phyloP scores from a whole-genome alignment of 768 basidiomycete species.

The Cystobasidium onofrii region DNA sequence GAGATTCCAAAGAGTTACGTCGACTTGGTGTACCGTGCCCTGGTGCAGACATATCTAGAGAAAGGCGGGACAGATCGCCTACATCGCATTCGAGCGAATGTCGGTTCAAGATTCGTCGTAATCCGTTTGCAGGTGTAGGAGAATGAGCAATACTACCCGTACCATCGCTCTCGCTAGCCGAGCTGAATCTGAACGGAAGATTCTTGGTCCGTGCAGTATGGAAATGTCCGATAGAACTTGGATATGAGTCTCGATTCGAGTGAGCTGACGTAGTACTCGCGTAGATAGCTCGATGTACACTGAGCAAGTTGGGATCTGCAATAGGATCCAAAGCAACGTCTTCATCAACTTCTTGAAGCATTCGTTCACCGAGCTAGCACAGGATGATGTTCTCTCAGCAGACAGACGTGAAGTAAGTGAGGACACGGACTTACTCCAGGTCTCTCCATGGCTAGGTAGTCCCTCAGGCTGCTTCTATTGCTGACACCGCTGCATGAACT shows the following conservation, averaged over 20 bases:
- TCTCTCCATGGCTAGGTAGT: slow-evolving; percentile 28
- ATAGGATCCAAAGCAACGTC: slow-evolving; percentile 1
- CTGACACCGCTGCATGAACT: slow-evolving; percentile 10
- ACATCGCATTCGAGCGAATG: slow-evolving; percentile 15
- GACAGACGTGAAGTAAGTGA: too few relatives aligned
- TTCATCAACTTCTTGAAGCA: slow-evolving; percentile 28
- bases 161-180: slow-evolving; percentile 20
- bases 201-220: not conserved
- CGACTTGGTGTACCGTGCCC: not conserved
- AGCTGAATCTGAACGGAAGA: not conserved
- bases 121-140: slow-evolving; percentile 17
- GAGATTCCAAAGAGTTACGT: not conserved
- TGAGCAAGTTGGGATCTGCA: not conserved
- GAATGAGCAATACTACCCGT: slow-evolving; percentile 9
- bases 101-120: slow-evolving; percentile 8
- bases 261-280: not conserved
- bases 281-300: not conserved
- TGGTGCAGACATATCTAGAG: not conserved
- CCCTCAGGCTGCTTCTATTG: slow-evolving; percentile 11
- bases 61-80: slow-evolving; percentile 7
- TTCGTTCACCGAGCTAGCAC: slow-evolving; percentile 16
- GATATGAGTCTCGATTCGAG: not conserved
- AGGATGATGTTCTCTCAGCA: too few relatives aligned
- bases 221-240: not conserved
- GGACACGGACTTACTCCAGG: slow-evolving; percentile 14